Evolutionary conservation across 1,284 basidiomycete genomes (phyloP), one percentile per base, ranked within the genome.

Genomic region (Trichosporon sp.): DNA sequence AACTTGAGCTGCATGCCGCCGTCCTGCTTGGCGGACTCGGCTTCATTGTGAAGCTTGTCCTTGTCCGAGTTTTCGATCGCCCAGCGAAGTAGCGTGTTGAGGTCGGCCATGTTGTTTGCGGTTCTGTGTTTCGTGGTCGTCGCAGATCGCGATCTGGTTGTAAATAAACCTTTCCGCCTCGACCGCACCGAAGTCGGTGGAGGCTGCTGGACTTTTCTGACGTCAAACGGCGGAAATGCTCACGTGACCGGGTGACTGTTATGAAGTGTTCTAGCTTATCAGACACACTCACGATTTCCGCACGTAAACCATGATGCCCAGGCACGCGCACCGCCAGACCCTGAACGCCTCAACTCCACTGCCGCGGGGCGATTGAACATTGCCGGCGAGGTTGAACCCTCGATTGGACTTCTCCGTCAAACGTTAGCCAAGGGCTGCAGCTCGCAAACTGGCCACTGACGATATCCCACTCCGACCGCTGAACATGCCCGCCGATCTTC

Each of bases 11-110:
- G 68, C 44, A 78, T 68, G 46, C 66, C 54, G 52, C 52, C 59
- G 31, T 56, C 52, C 32, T 46, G 37, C 16, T 57, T 27, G 9
- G 56, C 8, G 4, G 21, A n/a, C 40, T 52, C 19, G 21, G 34
- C 34, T 3, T 54, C 49, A 27, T 54, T 27, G 25, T 54, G 49
- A 14, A 54, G 49, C 49, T 54, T 29, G 49, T 54, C 49, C 49
- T 64, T 44, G 6, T 70, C 66, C 23, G 76, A 74, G 70, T 78
- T 77, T 64, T 73, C 73, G 25, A 78, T 73, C 10, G 68, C 68
- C 68, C 68, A 69, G 58, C 61, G 65, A 33, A 69, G 68, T 19
- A 69, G 68, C 6, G 68, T 44, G 63, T 69, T 69, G 16, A 69
- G 65, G 65, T 69, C 68, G 36, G 68, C 46, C 68, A 66, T 66